Evolutionary conservation across 129 eudicot genomes (phyloP), one percentile per base, ranked within the genome.

Genomic region (Rutidosis leptorrhynchoides): DNA sequence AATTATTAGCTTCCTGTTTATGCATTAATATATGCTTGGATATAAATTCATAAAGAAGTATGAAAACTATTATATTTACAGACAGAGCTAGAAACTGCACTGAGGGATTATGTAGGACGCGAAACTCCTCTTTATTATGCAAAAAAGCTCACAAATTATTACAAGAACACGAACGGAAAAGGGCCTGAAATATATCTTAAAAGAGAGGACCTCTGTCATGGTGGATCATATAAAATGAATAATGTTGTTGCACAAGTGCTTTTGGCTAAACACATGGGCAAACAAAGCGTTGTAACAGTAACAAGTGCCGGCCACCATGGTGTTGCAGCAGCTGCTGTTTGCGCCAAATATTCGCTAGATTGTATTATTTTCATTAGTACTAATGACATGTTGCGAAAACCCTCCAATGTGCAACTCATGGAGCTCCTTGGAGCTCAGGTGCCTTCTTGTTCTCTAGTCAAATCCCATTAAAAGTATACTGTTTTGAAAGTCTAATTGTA

Each of bases 201-300:
- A 80, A 86, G 94, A 75, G 94, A 86, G 68, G 94, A 86, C 54
- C 86, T 86, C 58, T 59, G 64, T 73, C 88, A 86, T 32, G 78
- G 94, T 35, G 94, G 94, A 61, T 78, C 89, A 10, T 84, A 86
- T 73, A 86, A 86, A 79, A 83, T 86, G 80, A 83, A 83, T 80
- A 86, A 80, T 4, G 86, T 82, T 22, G 68, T 83, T n/a, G 86
- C 88, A 46, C 93, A 83, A 65, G 89, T 72, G 23, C 72, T 86
- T 81, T 71, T 86, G 58, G 89, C 94, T 45, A 77, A 80, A 49
- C 78, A 80, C n/a, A 77, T 86, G 83, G 86, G 86, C 59, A 74
- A 73, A 64, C 71, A 75, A 30, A 77, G 69, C 1, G 30, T 83
- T 12, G 78, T 86, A 30, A 79, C 86, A 15, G 94, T 82, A 46